A percentile compares a stretch with the other conserved stretches of the same genome.
These are phyloP conservation scores for Magnusiomyces tetraspermus DNA, from an alignment of 1,139 yeast species.

Conservation along the genomic window DNA sequence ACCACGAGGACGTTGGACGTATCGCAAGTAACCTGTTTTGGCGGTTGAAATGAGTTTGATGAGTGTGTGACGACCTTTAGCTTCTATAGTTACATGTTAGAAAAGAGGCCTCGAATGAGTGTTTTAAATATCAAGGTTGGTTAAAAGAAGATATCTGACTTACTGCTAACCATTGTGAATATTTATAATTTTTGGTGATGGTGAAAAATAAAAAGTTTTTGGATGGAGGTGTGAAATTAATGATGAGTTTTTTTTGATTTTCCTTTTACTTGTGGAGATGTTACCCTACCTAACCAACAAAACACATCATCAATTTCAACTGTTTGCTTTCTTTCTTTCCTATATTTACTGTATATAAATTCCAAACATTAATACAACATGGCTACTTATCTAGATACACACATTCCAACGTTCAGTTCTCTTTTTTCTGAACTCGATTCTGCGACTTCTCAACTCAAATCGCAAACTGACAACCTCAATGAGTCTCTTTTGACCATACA, in stretches of 20 bases:
- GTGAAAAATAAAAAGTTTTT: not conserved
- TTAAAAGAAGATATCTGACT: not conserved
- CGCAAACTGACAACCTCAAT: constrained; percentile 4
- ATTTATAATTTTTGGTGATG: not conserved
- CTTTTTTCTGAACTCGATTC: constrained; percentile 18
- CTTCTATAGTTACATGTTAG: constrained; percentile 9
- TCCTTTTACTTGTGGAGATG: not conserved
- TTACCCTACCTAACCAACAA: not conserved
- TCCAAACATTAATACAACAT: no score
- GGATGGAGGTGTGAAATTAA: not conserved
- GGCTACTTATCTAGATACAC: constrained; percentile 15
- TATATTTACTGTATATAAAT: no score
- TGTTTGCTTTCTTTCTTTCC: no score
- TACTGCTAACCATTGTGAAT: constrained; percentile 14
- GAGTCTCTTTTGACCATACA: not conserved
- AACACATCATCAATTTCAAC: no score
- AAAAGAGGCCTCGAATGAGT: not conserved
- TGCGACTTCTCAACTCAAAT: constrained; percentile 16
- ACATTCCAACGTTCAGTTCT: constrained; percentile 17
- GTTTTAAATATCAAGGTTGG: not conserved
- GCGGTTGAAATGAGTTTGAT: constrained; percentile 73
- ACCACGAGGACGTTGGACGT: constrained; percentile 73
- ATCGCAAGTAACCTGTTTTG: constrained; percentile 74
- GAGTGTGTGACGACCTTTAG: constrained; percentile 37
- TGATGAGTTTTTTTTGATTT: not conserved